Evolutionary conservation across 2,329 filamentous ascomycete species (phyloP), one percentile per base, ranked within the genome.

Genomic region (Beauveria medogensis): DNA sequence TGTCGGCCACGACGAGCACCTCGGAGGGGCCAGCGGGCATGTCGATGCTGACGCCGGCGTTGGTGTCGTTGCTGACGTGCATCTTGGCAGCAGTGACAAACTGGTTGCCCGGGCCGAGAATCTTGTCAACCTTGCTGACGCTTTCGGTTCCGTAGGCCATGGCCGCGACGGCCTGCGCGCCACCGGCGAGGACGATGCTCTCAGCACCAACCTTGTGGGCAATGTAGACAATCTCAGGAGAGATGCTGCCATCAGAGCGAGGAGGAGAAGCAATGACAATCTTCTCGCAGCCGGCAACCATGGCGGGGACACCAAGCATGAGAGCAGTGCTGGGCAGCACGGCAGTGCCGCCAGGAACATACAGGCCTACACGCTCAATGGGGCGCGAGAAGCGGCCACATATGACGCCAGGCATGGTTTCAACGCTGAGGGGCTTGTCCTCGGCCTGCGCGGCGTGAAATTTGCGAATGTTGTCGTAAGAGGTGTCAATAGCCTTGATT

Each of bases 81-180:
- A 99, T 99, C 83, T 99, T 99, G 57, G 91, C 94, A 0, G 94
- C 94, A 0, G 94, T 99, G 46, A 99, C 94, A 71, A 97, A 99
- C 74, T 97, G 94, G 76, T 99, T 99, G 41, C 94, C 94, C 3
- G 94, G 94, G 0, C 94, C 94, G 14, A 97, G 85, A 67, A 99
- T 97, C 84, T 99, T 99, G 81, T 99, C 94, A 8, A 99, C 94
- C 79, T 99, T 99, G 74, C 81, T 90, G 55, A 99, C 86, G 67
- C 87, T 93, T 75, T 97, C 89, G 0, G 94, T 99, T 53, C 94
- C 94, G 76, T 99, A 99, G 2, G 94, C 94, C 88, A 99, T 89
- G 53, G 94, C 94, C 22, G 93, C 94, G 43, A 99, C 87, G 48
- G 94, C 94, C 77, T 99, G 94, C 0, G 93, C 94, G 64, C 94